A percentile compares a stretch with the other conserved stretches of the same genome.
phyloP scores from a whole-genome alignment of 257 asterid species.

The Verbena officinalis region DNA sequence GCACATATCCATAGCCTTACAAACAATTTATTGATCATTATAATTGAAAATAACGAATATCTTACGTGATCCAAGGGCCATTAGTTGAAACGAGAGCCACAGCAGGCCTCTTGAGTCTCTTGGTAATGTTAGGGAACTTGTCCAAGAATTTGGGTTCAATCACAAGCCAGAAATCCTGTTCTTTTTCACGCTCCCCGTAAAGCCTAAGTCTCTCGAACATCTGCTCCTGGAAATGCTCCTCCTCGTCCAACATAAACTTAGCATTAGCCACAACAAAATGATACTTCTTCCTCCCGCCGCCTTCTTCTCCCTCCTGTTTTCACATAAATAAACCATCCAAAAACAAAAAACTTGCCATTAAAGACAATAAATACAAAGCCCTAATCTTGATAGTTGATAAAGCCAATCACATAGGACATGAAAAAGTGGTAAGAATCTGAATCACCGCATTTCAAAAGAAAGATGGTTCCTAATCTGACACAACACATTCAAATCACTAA shows the following conservation, averaged over 20 bases:
- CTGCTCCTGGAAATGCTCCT: conserved; percentile 95
- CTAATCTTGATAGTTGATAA: no score
- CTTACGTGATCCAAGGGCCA: conserved; percentile 93
- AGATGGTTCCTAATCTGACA: background rate
- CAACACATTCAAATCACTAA: background rate
- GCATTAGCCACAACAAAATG: conserved; percentile 94
- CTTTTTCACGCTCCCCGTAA: conserved; percentile 61
- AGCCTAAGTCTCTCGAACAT: conserved; percentile 71
- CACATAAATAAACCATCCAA: conserved; percentile 15
- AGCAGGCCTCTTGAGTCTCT: conserved; percentile 89
- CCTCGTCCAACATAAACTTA: conserved; percentile 96
- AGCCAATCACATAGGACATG: no score
- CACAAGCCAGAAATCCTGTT: conserved; percentile 96
- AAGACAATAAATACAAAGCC: no score
- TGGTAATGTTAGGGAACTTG: conserved; percentile 72
- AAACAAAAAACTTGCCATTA: no score
- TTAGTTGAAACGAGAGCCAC: conserved; percentile 95
- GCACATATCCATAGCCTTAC: background rate
- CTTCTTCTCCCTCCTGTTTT: conserved; percentile 48
- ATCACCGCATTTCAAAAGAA: conserved; percentile 2
- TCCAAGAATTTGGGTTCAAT: conserved; percentile 94
- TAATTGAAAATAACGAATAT: background rate
- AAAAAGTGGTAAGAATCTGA: conserved; percentile 13
- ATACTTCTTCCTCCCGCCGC: conserved; percentile 53
- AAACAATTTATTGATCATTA: background rate